Evolutionary conservation across 164 flowering plant species (phyloP), one percentile per base, ranked within the genome.

Genomic region (Malania oleifera): DNA sequence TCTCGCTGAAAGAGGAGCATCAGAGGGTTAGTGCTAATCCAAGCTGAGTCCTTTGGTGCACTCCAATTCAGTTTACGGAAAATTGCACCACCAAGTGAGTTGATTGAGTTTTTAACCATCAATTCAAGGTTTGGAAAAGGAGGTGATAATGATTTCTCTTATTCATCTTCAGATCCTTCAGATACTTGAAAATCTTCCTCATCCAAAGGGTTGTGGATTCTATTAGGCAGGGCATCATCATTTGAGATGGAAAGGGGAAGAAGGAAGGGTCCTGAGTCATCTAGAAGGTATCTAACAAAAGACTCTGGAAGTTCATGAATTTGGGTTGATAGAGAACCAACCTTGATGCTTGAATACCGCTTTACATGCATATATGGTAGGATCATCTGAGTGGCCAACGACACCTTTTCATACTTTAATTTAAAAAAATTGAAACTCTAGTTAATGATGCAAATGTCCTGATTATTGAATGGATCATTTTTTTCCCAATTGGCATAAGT

Each of bases 21-120:
- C 72, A 60, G 23, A 92, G 85, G 46, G 70, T 77, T 79, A 4
- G 92, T 56, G 73, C 85, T 80, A 25, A 90, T 88, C 99, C 96
- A 90, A 17, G 96, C 85, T 40, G 92, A 62, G 62, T 93, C 98
- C 60, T 93, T 93, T 0, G 98, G 98, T 0, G 96, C 76, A 61
- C 97, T 92, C 97, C 97, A 93, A 60, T 89, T 93, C 57, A 93
- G 76, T 74, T 93, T 93, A 17, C 97, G 99, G 53, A 90, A 86
- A 13, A 82, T 75, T 5, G 92, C 76, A 41, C 97, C 96, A 7
- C 95, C 93, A 37, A 93, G 85, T 20, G 72, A 37, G 51, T 75
- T 68, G 41, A 90, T 84, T 13, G 95, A 88, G 29, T 80, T 78
- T 55, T 78, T 84, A 13, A 93, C 57, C 62, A 67, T 58, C 60